Evolutionary conservation across 257 asterid genomes (phyloP).

Genomic region (Coffea canephora): DNA sequence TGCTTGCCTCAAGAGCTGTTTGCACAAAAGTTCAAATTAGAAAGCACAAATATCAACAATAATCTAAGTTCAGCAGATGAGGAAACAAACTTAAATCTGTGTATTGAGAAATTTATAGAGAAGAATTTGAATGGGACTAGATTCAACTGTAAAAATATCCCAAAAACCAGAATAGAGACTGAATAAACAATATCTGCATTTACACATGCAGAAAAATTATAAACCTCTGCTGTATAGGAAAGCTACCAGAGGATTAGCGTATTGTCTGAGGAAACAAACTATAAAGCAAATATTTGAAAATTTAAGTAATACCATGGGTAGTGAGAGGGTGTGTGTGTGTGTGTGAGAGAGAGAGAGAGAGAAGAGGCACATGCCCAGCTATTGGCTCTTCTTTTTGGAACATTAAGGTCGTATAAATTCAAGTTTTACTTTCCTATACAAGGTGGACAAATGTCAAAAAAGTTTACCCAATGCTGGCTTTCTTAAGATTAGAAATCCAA

Average conservation of each 20-base stretch:
- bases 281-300: background rate
- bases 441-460: no score
- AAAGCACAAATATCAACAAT: background rate
- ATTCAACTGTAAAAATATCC: no score
- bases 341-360: background rate
- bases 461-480: no score
- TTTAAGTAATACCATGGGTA: no score
- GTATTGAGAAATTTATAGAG: background rate
- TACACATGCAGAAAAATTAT: background rate
- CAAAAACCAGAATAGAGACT: background rate
- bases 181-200: background rate
- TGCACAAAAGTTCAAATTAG: conserved; percentile 19
- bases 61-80: background rate
- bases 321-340: background rate
- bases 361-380: background rate
- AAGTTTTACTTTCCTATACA: background rate
- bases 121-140: no score
- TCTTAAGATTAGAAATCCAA: no score
- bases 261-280: background rate
- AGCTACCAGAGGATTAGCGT: background rate
- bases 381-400: no score
- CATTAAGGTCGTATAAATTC: background rate
- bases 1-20: conserved; percentile 83
- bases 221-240: background rate
- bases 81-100: background rate